Percentiles rank a stretch among this genome's conserved stretches.
phyloP scores from a whole-genome alignment of 208 protist genomes.

The Balamuthia mandrillaris region DNA sequence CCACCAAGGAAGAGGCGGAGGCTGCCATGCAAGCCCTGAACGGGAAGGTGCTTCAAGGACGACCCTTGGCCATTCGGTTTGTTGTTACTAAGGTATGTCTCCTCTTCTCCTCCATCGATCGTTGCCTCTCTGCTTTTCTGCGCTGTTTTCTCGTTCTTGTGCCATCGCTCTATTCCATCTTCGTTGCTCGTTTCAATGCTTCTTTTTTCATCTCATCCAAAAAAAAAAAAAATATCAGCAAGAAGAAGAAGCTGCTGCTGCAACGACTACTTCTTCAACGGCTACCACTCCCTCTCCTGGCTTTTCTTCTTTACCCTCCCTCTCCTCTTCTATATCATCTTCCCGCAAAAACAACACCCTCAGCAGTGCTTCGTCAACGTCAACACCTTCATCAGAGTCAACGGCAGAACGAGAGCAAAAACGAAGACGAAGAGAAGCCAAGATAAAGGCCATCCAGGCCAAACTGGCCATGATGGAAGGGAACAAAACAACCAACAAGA shows the following conservation, averaged over 20 bases:
- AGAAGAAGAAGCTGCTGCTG: too few relatives aligned
- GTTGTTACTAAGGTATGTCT: slow-evolving; percentile 22
- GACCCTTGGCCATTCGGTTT: slow-evolving; percentile 8
- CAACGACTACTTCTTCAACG: neutral
- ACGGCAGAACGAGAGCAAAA: neutral
- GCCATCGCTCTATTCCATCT: too few relatives aligned
- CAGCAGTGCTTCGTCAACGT: neutral
- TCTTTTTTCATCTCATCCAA: too few relatives aligned
- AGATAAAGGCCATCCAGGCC: slow-evolving; percentile 8
- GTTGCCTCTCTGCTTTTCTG: too few relatives aligned
- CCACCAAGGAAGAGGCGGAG: neutral
- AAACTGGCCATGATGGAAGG: slow-evolving; percentile 23
- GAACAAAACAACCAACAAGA: too few relatives aligned
- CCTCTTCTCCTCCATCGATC: too few relatives aligned
- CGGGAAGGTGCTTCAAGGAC: neutral
- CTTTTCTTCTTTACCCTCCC: neutral
- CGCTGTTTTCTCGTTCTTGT: too few relatives aligned
- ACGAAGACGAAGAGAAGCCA: neutral
- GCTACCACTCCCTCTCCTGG: neutral
- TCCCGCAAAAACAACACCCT: neutral
- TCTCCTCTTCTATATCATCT: neutral
- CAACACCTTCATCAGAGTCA: neutral
- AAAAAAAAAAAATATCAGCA: too few relatives aligned
- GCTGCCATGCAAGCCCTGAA: neutral
- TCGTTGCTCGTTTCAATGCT: too few relatives aligned